Conservation (phyloP, 371 early-diverging fungal species). For the Lichtheimia corymbifera region DNA sequence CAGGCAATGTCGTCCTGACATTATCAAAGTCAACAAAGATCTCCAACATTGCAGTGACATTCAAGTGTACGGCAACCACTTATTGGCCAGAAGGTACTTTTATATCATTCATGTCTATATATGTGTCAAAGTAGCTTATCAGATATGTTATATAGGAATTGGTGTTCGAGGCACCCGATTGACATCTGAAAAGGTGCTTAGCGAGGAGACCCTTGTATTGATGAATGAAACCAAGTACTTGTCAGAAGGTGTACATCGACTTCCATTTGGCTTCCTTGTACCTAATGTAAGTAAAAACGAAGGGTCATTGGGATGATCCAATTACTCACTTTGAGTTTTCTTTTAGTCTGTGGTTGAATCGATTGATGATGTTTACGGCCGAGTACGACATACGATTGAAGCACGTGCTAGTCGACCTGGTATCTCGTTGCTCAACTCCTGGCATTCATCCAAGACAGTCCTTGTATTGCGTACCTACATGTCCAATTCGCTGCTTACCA, state of each 20-base stretch:
- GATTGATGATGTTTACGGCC: conserved; percentile 45
- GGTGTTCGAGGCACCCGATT: conserved; percentile 42
- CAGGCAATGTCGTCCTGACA: conserved; percentile 38
- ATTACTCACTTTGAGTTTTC: background rate
- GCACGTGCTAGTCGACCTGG: conserved; percentile 41
- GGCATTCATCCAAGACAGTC: conserved; percentile 30
- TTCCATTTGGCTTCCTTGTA: conserved; percentile 43
- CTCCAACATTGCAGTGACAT: conserved; percentile 31
- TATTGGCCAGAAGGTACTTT: conserved; percentile 51
- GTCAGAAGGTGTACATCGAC: conserved; percentile 38
- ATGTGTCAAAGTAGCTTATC: conserved; percentile 1
- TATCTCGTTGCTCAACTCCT: conserved; percentile 29
- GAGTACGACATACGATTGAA: conserved; percentile 39
- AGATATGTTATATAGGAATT: conserved; percentile 26
- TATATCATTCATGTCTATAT: background rate
- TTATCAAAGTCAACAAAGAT: conserved; percentile 38
- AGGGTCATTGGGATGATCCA: too few species aligned
- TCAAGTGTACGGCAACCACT: conserved; percentile 41
- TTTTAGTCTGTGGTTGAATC: conserved; percentile 39
- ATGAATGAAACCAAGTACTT: conserved; percentile 21
- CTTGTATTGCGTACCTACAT: conserved; percentile 39
- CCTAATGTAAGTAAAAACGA: conserved; percentile 34
- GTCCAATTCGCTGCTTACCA: conserved; percentile 42
- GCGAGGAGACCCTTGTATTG: conserved; percentile 32
- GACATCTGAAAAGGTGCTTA: conserved; percentile 34